Base-by-base conservation (phyloP, 129 eudicot species). In the Artemisia annua region DNA sequence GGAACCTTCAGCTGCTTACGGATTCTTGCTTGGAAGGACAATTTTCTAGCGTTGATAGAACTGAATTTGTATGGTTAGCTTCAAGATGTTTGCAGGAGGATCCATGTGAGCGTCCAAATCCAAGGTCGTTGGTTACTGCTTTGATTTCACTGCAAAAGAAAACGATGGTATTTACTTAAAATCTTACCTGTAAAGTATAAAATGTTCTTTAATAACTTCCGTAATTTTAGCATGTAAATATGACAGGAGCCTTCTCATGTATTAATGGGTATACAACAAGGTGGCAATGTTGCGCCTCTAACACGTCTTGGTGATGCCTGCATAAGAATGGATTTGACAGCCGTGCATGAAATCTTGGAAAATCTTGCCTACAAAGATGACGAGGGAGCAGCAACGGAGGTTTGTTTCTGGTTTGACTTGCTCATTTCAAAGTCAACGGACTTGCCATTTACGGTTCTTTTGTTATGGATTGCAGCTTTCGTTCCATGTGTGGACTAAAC, bases 1-100 rank as follows among this genome's bases (percentile, higher is more conserved):
- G 95, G 75, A 92, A 92, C 78, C 86, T 92, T 82, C 90, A 92
- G 66, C 89, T 84, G 95, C 84, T 92, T 62, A 92, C 88, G 14
- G 98, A 92, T 83, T 92, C 98, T 80, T 92, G 96, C 79, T 83
- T 92, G 81, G 96, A 92, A 85, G 98, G 98, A 65, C 98, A 92
- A 19, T 87, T 92, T 84, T 87, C 98, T 57, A 79, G 44, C 62
- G 91, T 89, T 57, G 98, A 92, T 73, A 92, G 96, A 67, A 92
- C 90, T 2, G 89, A 92, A 80, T 81, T 92, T 58, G 87, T 89
- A 48, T 90, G 98, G 44, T 80, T 92, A 67, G 98, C 95, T 74
- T 85, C 98, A 50, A 87, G 90, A 79, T 92, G 98, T 72, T 82
- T 92, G 74, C 95, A 89, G 64, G 89, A 87, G 32, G 98, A 92